Conservation (phyloP, 768 basidiomycete species). For the Obba rivulosa region DNA sequence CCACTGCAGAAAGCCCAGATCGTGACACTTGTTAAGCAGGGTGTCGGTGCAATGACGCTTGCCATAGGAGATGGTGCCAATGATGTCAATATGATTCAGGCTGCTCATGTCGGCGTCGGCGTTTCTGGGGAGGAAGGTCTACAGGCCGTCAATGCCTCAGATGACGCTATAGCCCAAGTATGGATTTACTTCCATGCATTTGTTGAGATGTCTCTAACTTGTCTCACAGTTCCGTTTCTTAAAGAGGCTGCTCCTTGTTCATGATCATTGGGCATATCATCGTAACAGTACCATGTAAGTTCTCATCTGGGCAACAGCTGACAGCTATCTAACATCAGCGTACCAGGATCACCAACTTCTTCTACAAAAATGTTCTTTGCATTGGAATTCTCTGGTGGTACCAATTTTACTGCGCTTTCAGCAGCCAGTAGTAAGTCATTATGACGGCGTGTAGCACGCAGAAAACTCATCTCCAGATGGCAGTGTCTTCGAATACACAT, state of each 20-base stretch:
- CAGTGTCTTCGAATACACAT: constrained; percentile 87
- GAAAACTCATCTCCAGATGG: constrained; percentile 11
- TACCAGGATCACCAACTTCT: constrained; percentile 89
- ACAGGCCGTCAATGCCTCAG: constrained; percentile 98
- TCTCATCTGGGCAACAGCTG: not conserved
- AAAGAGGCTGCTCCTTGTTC: constrained; percentile 86
- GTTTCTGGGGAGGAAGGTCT: constrained; percentile 97
- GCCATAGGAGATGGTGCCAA: constrained; percentile 99
- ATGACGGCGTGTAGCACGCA: not conserved
- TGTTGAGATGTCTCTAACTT: constrained; percentile 1
- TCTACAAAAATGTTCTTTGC: constrained; percentile 97
- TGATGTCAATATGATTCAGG: constrained; percentile 99
- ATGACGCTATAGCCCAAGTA: constrained; percentile 94
- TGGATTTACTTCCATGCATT: constrained; percentile 9
- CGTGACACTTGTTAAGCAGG: constrained; percentile 90
- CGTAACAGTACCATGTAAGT: constrained; percentile 89
- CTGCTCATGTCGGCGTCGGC: constrained; percentile 96
- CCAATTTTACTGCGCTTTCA: constrained; percentile 94
- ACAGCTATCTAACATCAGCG: not conserved
- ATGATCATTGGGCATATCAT: constrained; percentile 98
- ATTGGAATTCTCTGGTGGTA: constrained; percentile 97
- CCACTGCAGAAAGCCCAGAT: constrained; percentile 97
- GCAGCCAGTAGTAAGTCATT: constrained; percentile 76
- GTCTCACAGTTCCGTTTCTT: constrained; percentile 80
- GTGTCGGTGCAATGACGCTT: constrained; percentile 85